Conservation (phyloP, 257 asterid genomes). For the Fraxinus cuspidata region DNA sequence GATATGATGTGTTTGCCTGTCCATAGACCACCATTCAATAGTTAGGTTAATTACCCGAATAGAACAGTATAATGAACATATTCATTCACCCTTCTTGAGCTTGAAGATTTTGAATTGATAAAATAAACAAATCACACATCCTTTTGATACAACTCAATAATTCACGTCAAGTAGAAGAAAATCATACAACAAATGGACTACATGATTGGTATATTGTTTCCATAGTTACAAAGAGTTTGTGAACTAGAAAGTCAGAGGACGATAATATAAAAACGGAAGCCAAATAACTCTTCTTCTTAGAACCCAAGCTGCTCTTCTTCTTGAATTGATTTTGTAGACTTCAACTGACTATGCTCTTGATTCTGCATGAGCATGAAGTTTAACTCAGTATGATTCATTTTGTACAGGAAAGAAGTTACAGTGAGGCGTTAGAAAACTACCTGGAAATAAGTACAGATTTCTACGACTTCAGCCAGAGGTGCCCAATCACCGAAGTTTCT, state of each 20-base stretch:
- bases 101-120: not conserved
- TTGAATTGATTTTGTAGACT: constrained; percentile 26
- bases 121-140: constrained; percentile 4
- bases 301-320: constrained; percentile 26
- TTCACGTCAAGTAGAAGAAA: not conserved
- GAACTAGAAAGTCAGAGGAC: constrained; percentile 10
- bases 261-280: constrained; percentile 8
- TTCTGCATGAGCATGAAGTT: constrained; percentile 32
- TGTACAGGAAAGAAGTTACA: not conserved
- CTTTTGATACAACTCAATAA: not conserved
- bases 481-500: constrained; percentile 68
- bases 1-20: not conserved
- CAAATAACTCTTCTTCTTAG: constrained; percentile 9
- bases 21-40: not conserved
- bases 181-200: constrained; percentile 15
- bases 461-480: constrained; percentile 48
- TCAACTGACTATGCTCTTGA: constrained; percentile 23
- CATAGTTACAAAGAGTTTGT: constrained; percentile 10
- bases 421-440: constrained; percentile 28
- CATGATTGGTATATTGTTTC: constrained; percentile 7
- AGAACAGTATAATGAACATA: not conserved
- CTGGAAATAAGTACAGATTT: constrained; percentile 45
- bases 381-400: not conserved
- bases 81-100: not conserved
- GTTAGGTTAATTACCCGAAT: not conserved